A percentile compares a stretch with the other conserved stretches of the same genome.
Evolutionary conservation across 2,329 filamentous ascomycete genomes (phyloP).

Genomic region (Macroventuria anomochaeta): DNA sequence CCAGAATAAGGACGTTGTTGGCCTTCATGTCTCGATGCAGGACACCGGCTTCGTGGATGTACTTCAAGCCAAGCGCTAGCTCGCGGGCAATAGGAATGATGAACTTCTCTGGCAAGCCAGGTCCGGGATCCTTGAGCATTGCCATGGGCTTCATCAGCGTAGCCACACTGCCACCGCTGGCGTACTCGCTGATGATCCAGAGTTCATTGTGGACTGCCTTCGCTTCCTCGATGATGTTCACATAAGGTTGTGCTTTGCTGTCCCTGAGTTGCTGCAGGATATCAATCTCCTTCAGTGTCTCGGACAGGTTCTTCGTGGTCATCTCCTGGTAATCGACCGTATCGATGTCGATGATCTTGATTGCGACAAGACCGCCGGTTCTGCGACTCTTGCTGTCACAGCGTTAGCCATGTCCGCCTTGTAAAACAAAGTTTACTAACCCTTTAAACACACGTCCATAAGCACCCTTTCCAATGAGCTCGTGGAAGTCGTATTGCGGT

Average conservation of each 20-base stretch:
- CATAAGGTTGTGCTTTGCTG: constrained; percentile 78
- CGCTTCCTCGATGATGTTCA: constrained; percentile 82
- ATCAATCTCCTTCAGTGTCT: constrained; percentile 67
- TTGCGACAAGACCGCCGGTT: constrained; percentile 65
- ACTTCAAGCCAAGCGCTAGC: constrained; percentile 66
- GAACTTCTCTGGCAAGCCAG: constrained; percentile 63
- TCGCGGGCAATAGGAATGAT: constrained; percentile 70
- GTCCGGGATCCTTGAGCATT: constrained; percentile 31
- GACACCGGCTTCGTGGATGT: constrained; percentile 69
- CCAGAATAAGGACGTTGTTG: constrained; percentile 80
- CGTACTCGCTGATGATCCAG: constrained; percentile 90
- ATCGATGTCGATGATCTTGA: constrained; percentile 87
- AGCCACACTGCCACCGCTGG: constrained; percentile 79
- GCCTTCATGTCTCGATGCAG: constrained; percentile 71
- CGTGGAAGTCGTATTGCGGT: constrained; percentile 71
- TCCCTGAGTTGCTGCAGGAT: constrained; percentile 76
- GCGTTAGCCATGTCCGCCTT: constrained; percentile 24
- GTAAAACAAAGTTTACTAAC: constrained; percentile 32
- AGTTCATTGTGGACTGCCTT: constrained; percentile 78
- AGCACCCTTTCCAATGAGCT: constrained; percentile 77
- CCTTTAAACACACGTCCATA: constrained; percentile 78
- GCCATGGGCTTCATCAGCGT: constrained; percentile 63
- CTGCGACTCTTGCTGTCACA: constrained; percentile 46
- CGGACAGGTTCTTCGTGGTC: constrained; percentile 52
- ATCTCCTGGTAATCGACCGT: constrained; percentile 66